Conservation (phyloP, 345 rosid genomes). For the Zanthoxylum bungeanum region DNA sequence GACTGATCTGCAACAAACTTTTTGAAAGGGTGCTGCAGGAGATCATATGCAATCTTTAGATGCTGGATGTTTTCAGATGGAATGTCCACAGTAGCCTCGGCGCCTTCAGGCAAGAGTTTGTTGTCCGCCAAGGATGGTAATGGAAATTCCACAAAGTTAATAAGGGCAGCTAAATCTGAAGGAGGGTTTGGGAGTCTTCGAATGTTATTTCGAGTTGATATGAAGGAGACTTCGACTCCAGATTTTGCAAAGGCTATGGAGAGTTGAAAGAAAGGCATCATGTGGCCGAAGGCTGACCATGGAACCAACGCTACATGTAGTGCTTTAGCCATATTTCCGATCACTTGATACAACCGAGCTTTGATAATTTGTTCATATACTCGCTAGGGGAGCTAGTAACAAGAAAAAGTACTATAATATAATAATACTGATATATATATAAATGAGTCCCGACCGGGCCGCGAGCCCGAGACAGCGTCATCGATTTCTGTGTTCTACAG, state of each 20-base stretch:
- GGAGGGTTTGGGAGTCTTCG: neutral
- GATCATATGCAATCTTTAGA: neutral
- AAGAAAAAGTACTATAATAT: no score
- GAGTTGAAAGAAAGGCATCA: neutral
- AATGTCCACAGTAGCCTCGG: neutral
- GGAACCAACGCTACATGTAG: neutral
- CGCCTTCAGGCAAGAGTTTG: neutral
- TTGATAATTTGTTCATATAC: no score
- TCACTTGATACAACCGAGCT: no score
- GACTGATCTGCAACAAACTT: neutral
- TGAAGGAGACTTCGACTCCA: neutral
- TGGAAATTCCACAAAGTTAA: conserved; percentile 2
- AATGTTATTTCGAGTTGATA: neutral
- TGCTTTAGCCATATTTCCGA: no score
- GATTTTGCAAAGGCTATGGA: neutral
- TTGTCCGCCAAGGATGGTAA: conserved; percentile 17
- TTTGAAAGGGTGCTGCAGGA: neutral
- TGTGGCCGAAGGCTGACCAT: neutral
- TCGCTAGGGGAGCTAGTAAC: no score
- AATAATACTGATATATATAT: no score
- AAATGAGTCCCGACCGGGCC: no score
- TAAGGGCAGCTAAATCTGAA: neutral
- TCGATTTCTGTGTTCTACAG: no score
- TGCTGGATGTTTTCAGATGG: neutral
- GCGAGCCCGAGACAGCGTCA: no score